Evolutionary conservation across 805 yeast species (phyloP).

Genomic region (Wickerhamomyces silvicola): DNA sequence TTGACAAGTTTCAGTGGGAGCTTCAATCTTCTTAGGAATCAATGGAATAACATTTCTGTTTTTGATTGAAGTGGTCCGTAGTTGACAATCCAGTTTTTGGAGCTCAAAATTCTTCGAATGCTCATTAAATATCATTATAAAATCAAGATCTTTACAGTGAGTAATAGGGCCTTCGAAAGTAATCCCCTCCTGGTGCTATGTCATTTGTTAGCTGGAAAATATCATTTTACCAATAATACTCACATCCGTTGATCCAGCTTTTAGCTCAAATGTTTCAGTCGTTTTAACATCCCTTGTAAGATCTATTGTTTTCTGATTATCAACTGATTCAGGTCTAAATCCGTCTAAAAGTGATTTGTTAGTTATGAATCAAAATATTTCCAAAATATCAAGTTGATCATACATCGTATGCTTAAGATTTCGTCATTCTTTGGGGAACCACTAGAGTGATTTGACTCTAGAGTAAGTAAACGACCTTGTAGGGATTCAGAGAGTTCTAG

Average conservation of each 20-base stretch:
- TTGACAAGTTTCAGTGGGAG: constrained; percentile 3
- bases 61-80: constrained; percentile 7
- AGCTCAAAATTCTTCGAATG: constrained; percentile 11
- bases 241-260: constrained; percentile 11
- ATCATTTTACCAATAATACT: constrained; percentile 1
- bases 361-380: not conserved
- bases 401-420: constrained; percentile 18
- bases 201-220: not conserved
- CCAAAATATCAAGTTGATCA: constrained; percentile 2
- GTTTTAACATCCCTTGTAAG: constrained; percentile 5
- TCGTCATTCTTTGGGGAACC: constrained; percentile 10
- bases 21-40: constrained; percentile 1
- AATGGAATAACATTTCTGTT: not conserved
- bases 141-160: constrained; percentile 13
- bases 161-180: constrained; percentile 12
- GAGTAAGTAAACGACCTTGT: constrained; percentile 1
- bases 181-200: constrained; percentile 5
- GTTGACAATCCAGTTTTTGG: constrained; percentile 9
- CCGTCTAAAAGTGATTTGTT: constrained; percentile 6
- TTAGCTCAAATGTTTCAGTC: constrained; percentile 8
- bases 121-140: constrained; percentile 17
- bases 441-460: constrained; percentile 1
- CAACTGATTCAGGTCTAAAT: constrained; percentile 11
- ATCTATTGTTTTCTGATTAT: constrained; percentile 8
- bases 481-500: constrained; percentile 15